Conservation (phyloP, 2,329 filamentous ascomycete species). For the Fusarium globosum region DNA sequence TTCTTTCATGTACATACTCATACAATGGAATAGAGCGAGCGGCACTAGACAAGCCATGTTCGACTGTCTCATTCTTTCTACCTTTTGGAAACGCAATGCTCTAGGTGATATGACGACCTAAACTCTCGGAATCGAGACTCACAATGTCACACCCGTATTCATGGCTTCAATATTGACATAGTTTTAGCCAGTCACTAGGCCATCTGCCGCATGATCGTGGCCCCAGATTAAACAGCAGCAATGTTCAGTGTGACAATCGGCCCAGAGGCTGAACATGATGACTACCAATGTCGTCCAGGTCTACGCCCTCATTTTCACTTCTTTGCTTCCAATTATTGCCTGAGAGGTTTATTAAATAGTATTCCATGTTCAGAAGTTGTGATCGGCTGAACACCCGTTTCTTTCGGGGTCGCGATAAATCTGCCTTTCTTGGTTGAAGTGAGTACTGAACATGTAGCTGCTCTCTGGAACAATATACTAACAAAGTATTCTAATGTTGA, state of each 20-base stretch:
- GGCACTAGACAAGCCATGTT: not conserved
- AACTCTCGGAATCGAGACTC: too few species aligned
- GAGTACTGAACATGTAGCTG: not conserved
- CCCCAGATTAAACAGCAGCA: not conserved
- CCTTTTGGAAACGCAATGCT: too few species aligned
- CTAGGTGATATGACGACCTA: too few species aligned
- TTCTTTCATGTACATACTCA: too few species aligned
- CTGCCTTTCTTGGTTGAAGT: not conserved
- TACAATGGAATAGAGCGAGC: not conserved
- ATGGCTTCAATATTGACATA: not conserved
- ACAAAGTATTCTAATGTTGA: rapidly evolving
- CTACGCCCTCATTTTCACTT: rapidly evolving
- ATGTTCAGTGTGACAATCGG: not conserved
- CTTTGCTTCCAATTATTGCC: rapidly evolving
- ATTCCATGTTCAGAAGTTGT: not conserved
- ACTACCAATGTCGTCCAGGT: not conserved
- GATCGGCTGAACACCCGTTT: not conserved
- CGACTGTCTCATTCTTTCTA: too few species aligned
- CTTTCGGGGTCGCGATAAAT: not conserved
- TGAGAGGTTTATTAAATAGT: rapidly evolving
- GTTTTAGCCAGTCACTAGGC: not conserved
- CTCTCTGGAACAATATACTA: not conserved
- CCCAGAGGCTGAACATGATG: not conserved
- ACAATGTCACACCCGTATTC: too few species aligned
- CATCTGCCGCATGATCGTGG: not conserved